Evolutionary conservation across 2,329 filamentous ascomycete genomes (phyloP).

Genomic region (Juglanconis oblonga): DNA sequence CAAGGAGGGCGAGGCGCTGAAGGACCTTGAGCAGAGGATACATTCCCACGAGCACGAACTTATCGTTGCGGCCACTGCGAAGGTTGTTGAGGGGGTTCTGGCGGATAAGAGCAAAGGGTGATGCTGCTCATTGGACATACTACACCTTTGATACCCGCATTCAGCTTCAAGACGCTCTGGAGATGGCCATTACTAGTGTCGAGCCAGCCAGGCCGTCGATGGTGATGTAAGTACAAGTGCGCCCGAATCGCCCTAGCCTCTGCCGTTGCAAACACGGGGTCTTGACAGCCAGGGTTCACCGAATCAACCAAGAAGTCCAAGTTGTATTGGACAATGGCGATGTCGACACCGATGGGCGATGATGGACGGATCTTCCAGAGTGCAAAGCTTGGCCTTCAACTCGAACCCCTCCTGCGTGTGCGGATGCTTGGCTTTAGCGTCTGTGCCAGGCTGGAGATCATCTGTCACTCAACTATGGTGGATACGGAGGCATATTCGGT

Average conservation of each 20-base stretch:
- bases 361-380: not conserved
- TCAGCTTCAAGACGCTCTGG: not conserved
- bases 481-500: not conserved
- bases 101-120: slow-evolving; percentile 11
- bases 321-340: not conserved
- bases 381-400: not conserved
- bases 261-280: not conserved
- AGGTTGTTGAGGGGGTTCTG: slow-evolving; percentile 41
- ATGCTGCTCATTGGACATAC: not conserved
- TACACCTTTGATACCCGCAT: not conserved
- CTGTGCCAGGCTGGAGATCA: not conserved
- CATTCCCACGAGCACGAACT: slow-evolving; percentile 74
- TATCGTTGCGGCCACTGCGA: slow-evolving; percentile 70
- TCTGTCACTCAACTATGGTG: not conserved
- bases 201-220: not conserved
- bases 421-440: not conserved
- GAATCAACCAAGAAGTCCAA: not conserved
- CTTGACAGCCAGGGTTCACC: not conserved
- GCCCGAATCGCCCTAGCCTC: not conserved
- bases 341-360: too few relatives aligned
- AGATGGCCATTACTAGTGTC: not conserved
- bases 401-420: not conserved
- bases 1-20: slow-evolving; percentile 60
- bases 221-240: not conserved
- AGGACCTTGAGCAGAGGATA: slow-evolving; percentile 68